Percentiles rank a stretch among this genome's conserved stretches.
Conservation (phyloP, 352 stramenopile genomes). For the Globisporangium camurandrum region DNA sequence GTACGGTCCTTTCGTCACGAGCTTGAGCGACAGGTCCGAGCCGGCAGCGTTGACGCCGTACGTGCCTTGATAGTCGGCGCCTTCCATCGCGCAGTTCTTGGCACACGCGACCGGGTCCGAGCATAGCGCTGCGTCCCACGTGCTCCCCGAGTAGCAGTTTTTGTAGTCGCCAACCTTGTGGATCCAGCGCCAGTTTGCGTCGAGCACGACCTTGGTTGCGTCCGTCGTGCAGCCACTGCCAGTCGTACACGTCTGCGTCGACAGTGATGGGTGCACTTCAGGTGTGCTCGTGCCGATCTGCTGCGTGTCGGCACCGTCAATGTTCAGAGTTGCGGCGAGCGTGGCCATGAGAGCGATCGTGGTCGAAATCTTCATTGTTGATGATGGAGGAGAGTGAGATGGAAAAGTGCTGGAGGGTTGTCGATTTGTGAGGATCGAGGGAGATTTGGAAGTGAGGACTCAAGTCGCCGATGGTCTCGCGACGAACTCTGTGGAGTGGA, state of each 20-base stretch:
- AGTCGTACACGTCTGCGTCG: constrained; percentile 36
- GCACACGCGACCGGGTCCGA: constrained; percentile 34
- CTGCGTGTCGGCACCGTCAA: constrained; percentile 17
- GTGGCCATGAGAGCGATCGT: constrained; percentile 4
- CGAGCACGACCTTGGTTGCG: constrained; percentile 50
- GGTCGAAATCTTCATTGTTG: constrained; percentile 5
- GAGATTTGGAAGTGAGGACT: constrained; percentile 3
- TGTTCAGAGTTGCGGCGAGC: constrained; percentile 1
- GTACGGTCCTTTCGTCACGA: constrained; percentile 51
- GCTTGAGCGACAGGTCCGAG: constrained; percentile 38
- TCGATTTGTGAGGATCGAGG: not conserved
- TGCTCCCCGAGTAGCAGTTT: constrained; percentile 60
- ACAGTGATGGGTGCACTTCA: constrained; percentile 45
- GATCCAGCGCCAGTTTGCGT: constrained; percentile 70
- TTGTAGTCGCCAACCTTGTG: constrained; percentile 54
- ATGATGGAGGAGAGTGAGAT: not conserved
- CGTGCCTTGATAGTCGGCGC: constrained; percentile 50
- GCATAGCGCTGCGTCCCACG: constrained; percentile 48
- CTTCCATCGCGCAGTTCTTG: constrained; percentile 57
- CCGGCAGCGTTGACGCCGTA: constrained; percentile 51
- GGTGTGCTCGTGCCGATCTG: constrained; percentile 33
- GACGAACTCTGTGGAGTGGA: not conserved
- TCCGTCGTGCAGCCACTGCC: constrained; percentile 29
- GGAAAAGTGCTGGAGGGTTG: not conserved
- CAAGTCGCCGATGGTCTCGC: not conserved